Percentiles rank a stretch among this genome's conserved stretches.
These are phyloP conservation scores for Emmonsiellopsis sp. DNA, from an alignment of 2,329 filamentous ascomycete genomes.

Conservation along the genomic window DNA sequence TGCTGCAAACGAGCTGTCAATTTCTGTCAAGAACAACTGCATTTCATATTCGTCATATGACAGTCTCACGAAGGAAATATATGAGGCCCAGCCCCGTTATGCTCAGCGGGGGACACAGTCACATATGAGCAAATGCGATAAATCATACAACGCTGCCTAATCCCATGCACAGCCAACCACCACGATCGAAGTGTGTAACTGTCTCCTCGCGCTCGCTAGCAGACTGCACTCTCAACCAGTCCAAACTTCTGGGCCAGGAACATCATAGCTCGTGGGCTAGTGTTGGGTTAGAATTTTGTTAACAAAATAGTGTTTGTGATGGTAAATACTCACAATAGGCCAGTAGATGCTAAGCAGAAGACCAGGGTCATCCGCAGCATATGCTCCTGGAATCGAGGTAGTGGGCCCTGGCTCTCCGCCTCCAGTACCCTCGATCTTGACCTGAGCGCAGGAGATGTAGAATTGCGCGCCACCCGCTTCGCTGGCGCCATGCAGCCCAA, in stretches of 20 bases:
- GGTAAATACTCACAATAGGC: background rate
- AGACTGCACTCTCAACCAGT: background rate
- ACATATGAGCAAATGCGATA: too few relatives aligned
- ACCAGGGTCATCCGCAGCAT: constrained; percentile 2
- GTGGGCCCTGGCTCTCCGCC: constrained; percentile 9
- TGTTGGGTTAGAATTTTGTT: background rate
- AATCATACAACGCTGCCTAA: too few relatives aligned
- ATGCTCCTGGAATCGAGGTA: constrained; percentile 3
- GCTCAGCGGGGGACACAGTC: too few relatives aligned
- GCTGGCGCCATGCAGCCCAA: background rate
- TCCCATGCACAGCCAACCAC: too few relatives aligned
- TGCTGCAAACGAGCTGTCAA: too few relatives aligned
- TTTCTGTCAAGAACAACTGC: too few relatives aligned
- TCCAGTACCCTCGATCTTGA: constrained; percentile 32
- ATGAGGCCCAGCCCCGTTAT: too few relatives aligned
- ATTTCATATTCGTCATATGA: too few relatives aligned
- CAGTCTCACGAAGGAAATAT: too few relatives aligned
- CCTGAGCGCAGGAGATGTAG: constrained; percentile 11
- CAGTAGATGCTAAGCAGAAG: constrained; percentile 7
- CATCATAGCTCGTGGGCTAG: background rate
- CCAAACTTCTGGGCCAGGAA: background rate
- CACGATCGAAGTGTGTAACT: too few relatives aligned
- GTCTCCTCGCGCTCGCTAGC: too few relatives aligned
- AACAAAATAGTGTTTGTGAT: background rate
- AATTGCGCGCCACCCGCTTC: background rate